Base-by-base conservation (phyloP, 768 basidiomycete genomes). In the Lactifluus subvellereus region DNA sequence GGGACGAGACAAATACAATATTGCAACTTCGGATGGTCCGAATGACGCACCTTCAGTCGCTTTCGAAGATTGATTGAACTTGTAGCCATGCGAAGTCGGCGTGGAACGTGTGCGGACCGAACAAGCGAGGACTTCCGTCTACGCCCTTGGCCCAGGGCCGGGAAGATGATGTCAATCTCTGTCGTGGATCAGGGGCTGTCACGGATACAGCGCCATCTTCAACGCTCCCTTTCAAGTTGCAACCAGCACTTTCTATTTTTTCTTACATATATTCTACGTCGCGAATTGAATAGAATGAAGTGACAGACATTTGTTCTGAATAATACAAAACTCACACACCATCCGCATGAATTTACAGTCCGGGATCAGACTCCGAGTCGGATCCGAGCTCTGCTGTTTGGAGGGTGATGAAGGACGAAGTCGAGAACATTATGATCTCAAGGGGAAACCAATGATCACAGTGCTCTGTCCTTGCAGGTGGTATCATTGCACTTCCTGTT, bases 391-490 rank as follows among this genome's bases (percentile, higher is more conserved):
- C 22, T 33, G 9, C 32, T 33, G 13, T 33, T 30, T 33, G n/a
- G 33, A 45, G 18, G 30, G 6, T 16, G 42, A 52, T 32, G 50
- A 47, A 20, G 35, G 49, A 37, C 42, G n/a, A 7, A 53, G 50
- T 45, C 55, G 50, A 52, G 61, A 51, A 37, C 50, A 4, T 16
- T 30, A 48, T 62, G 55, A 57, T 38, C 33, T 51, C 61, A 57
- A 51, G 18, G 7, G 13, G 18, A 33, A 11, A 20, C 45, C 16
- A 40, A 50, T 6, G 18, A 58, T 30, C 47, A 49, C 33, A 13
- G 48, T 20, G 10, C 38, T n/a, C 47, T 27, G 53, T 30, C 27
- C 14, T 38, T 20, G 22, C 45, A 47, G 14, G 32, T 20, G 5
- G 8, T 55, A 16, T 38, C 47, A 49, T 58, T 14, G 5, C 18